Evolutionary conservation across 495 filamentous ascomycete genomes (phyloP).

Genomic region (Aspergillus saccharolyticus): DNA sequence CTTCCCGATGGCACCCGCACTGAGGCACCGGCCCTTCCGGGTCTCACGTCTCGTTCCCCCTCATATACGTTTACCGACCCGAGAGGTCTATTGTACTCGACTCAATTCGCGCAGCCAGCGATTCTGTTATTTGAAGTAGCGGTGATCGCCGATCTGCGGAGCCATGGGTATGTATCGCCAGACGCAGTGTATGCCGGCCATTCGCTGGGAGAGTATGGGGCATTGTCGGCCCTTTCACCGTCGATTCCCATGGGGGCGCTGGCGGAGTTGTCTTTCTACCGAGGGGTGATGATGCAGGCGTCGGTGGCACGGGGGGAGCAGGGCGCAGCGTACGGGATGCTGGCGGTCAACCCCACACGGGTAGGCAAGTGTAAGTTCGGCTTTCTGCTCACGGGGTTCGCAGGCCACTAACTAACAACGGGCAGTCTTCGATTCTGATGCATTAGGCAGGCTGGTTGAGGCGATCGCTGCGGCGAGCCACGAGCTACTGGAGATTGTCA

Average conservation of each 20-base stretch:
- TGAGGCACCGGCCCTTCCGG: constrained; percentile 17
- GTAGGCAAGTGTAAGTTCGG: constrained; percentile 22
- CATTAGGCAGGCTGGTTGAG: constrained; percentile 18
- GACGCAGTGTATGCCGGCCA: constrained; percentile 34
- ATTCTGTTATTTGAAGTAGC: constrained; percentile 35
- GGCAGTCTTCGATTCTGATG: constrained; percentile 20
- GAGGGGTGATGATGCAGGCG: constrained; percentile 39
- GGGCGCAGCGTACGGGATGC: constrained; percentile 34
- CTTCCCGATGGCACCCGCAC: constrained; percentile 12
- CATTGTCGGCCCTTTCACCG: constrained; percentile 25
- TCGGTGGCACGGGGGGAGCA: constrained; percentile 27
- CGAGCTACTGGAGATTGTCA: constrained; percentile 38
- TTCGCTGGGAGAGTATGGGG: constrained; percentile 39
- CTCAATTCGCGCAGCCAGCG: constrained; percentile 41
- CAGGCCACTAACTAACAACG: background rate
- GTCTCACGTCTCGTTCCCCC: constrained; percentile 18
- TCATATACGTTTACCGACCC: constrained; percentile 32
- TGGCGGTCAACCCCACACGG: constrained; percentile 36
- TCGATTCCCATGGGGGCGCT: constrained; percentile 26
- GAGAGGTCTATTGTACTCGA: constrained; percentile 32
- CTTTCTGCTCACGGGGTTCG: background rate
- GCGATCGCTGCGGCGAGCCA: constrained; percentile 18
- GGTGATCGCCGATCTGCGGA: constrained; percentile 26
- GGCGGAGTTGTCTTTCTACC: constrained; percentile 35
- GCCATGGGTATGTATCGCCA: constrained; percentile 24